A percentile compares a stretch with the other conserved stretches of the same genome.
These are phyloP conservation scores for Mycosphaerella sp. DNA, from an alignment of 2,329 filamentous ascomycete genomes.

Conservation along the genomic window DNA sequence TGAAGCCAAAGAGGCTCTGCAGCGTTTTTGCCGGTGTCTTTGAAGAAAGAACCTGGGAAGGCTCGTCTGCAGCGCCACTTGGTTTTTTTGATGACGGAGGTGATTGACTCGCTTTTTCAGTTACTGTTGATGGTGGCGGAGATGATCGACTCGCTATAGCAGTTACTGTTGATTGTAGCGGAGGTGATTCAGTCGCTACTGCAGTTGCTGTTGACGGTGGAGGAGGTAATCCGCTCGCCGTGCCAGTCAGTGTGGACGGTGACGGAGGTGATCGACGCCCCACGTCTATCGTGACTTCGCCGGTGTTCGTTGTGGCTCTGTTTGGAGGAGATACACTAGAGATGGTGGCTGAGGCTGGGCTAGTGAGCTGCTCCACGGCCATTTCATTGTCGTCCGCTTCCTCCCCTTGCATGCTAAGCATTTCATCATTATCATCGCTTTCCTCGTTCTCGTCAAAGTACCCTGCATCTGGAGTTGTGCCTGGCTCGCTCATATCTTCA, in stretches of 20 bases:
- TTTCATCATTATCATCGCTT: conserved; percentile 6
- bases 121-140: background rate
- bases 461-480: conserved; percentile 12
- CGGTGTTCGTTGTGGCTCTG: no score
- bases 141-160: no score
- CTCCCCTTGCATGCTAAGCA: background rate
- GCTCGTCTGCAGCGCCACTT: background rate
- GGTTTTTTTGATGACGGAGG: background rate
- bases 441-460: conserved; percentile 9
- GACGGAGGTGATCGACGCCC: no score
- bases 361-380: background rate
- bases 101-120: background rate
- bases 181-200: no score
- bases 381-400: conserved; percentile 1
- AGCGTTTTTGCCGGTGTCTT: conserved; percentile 14
- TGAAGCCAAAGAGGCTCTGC: conserved; percentile 13
- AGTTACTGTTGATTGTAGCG: no score
- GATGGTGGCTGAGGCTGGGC: background rate
- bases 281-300: no score
- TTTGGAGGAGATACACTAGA: background rate
- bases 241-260: no score
- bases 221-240: no score
- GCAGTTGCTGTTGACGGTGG: no score
- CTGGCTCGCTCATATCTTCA: conserved; percentile 18
- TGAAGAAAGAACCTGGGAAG: background rate